phyloP scores from a whole-genome alignment of 306 rosid species.

The Geum urbanum region DNA sequence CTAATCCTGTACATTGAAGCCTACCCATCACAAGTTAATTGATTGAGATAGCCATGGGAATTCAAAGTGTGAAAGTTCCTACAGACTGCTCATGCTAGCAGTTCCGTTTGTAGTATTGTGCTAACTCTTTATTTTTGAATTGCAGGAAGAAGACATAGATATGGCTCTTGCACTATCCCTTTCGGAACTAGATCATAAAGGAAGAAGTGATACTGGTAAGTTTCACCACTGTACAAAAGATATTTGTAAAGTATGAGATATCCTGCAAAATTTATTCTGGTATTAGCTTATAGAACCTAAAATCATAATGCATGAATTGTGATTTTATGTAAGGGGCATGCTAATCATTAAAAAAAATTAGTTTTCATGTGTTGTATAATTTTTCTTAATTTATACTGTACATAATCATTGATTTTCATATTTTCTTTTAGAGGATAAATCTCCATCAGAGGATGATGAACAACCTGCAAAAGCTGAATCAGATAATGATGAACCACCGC shows the following conservation, averaged over 20 bases:
- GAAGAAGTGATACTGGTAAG: constrained; percentile 53
- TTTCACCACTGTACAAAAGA: constrained; percentile 20
- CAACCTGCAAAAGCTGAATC: background rate
- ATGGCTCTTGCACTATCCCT: constrained; percentile 74
- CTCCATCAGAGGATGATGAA: constrained; percentile 35
- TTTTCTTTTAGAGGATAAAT: constrained; percentile 41
- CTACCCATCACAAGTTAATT: constrained; percentile 23
- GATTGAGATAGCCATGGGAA: constrained; percentile 15
- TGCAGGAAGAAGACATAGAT: constrained; percentile 74
- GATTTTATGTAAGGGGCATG: background rate
- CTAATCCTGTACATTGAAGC: background rate
- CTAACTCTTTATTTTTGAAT: constrained; percentile 17
- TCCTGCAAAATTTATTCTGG: background rate
- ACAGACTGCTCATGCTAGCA: background rate
- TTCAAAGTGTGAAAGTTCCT: constrained; percentile 15
- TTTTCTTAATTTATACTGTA: background rate
- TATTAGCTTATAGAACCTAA: background rate
- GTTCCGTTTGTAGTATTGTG: background rate
- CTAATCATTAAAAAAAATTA: background rate
- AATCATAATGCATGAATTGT: background rate
- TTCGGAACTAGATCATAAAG: constrained; percentile 56
- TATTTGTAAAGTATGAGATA: background rate
- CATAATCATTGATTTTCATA: constrained; percentile 9
- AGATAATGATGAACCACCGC: constrained; percentile 19
- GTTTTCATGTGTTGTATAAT: background rate